Base-by-base conservation (phyloP, 1,284 basidiomycete species). In the Takashimella tepidaria region DNA sequence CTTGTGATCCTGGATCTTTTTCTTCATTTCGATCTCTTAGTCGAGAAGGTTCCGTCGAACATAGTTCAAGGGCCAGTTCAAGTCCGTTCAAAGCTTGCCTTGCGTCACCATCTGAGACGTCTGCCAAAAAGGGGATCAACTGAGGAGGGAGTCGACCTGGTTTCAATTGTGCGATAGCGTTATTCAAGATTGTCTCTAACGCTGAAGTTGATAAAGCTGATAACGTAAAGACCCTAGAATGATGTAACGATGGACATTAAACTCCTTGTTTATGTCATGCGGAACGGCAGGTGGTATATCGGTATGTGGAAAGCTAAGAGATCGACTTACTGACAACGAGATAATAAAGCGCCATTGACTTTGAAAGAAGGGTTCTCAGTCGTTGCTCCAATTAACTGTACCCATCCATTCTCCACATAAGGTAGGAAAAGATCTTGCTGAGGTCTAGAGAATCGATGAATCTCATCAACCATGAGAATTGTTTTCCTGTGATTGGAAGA, bases 291-390 rank as follows among this genome's bases (percentile, higher is more conserved):
- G 31, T 37, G 10, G 50, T 48, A 6, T 43, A 49, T 27, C 56
- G 25, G 31, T 16, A 50, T 24, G 21, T n/a, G 16, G 45, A 20
- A 48, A 21, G 16, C 27, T 8, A 37, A 8, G 31, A 37, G 31
- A 16, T 37, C 10, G 16, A 76, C 82, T 66, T 59, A 85, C 87
- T 88, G 82, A 73, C 89, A 89, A 45, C 89, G 83, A 63, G 87
- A 89, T 40, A 92, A 76, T 37, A 92, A 77, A 3, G 89, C 87
- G 31, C 82, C 82, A 48, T 83, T 88, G 42, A 89, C 73, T 62
- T 87, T 89, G 77, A 93, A 95, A 1, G 88, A 90, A 0, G 91
- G 91, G 65, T 95, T 95, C 72, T 95, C 91, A 0, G 91, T 95
- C 2, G 91, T 95, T 1, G 91, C 90, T 16, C 89, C 89, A 57